Evolutionary conservation across 192 early-diverging fungal species (phyloP), one percentile per base, ranked within the genome.

Genomic region (Coemansia sp.): DNA sequence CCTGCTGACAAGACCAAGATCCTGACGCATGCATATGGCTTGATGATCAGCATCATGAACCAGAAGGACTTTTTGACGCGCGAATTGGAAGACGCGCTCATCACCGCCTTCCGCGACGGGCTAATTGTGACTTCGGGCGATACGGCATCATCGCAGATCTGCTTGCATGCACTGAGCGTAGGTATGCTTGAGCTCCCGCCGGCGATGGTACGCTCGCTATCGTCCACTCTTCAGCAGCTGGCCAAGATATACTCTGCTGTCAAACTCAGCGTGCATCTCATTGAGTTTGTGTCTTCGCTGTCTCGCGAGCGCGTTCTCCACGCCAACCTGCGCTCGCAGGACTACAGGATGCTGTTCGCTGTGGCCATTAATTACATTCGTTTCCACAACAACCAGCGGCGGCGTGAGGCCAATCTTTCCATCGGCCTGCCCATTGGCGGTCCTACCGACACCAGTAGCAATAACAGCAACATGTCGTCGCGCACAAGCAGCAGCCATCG

Each of bases 251-350:
- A 92, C 67, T 91, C 95, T 18, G 87, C 89, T 0, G 78, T 86
- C 1, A 84, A 88, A 60, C 85, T 97, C 60, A 89, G 89, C 46
- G 90, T 95, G 18, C 91, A 92, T 64, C 92, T 95, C 68, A 80
- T 99, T 26, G 94, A 97, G 78, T 98, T 97, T 81, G 82, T 97
- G 26, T 92, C 92, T n/a, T 87, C 90, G 0, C 78, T 99, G 7
- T 94, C 94, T 11, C 88, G 91, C 18, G 73, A 92, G 18, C 93
- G 91, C 20, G 77, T 80, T 24, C 75, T 99, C 5, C 91, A 91
- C 69, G 84, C 88, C 8, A 95, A 94, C 72, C 90, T 97, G 48
- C 91, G 87, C 0, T 88, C 88, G 21, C 72, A 78, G 18, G 93
- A 96, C 62, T 94, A 93, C 67, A 92, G 91, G 69, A 83, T 88